Evolutionary conservation across 805 yeast species (phyloP).

Genomic region (Candida cerambycidarum): DNA sequence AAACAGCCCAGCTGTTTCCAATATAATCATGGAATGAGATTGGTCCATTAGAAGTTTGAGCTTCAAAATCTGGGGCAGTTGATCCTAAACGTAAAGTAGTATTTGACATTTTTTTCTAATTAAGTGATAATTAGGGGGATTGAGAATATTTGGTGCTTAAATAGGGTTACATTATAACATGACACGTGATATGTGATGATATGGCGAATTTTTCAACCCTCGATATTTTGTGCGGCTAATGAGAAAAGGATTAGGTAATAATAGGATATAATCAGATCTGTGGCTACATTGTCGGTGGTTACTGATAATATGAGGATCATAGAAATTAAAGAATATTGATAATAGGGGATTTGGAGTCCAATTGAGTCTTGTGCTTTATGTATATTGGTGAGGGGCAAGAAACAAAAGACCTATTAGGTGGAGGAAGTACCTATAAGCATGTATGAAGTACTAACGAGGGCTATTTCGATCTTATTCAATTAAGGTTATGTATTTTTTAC

Average conservation of each 20-base stretch:
- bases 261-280: neutral
- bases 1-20: conserved; percentile 82
- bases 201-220: neutral
- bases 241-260: too few species aligned
- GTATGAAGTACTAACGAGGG: too few species aligned
- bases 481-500: too few species aligned
- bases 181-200: conserved; percentile 6
- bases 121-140: neutral
- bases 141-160: neutral
- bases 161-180: conserved; percentile 2
- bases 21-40: conserved; percentile 85
- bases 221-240: neutral
- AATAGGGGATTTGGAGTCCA: too few species aligned
- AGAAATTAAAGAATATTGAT: too few species aligned
- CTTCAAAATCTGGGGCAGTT: conserved; percentile 83
- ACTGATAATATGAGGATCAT: too few species aligned
- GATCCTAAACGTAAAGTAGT: conserved; percentile 47
- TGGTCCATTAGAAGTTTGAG: conserved; percentile 78
- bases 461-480: too few species aligned
- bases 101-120: conserved; percentile 6
- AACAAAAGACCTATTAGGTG: too few species aligned
- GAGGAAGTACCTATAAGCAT: too few species aligned
- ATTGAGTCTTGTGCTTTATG: too few species aligned
- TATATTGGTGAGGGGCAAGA: too few species aligned
- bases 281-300: neutral